Percentiles rank a stretch among this genome's conserved stretches.
Conservation (phyloP, 2,329 filamentous ascomycete genomes). For the Geosmithia morbida region DNA sequence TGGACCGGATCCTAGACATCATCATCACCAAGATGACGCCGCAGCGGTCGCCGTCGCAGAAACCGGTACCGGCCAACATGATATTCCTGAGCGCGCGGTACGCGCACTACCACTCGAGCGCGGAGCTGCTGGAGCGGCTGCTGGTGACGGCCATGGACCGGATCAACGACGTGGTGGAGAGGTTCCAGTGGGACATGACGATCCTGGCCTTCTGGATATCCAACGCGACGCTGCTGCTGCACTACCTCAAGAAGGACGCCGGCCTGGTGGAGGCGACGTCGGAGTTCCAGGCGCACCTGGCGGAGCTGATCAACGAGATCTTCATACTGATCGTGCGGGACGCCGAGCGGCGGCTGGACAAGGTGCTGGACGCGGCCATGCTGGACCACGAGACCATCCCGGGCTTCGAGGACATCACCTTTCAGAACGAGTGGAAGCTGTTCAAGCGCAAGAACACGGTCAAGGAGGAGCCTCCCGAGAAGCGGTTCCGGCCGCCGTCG, state of each 20-base stretch:
- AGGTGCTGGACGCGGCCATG: constrained; percentile 85
- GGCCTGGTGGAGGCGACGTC: constrained; percentile 69
- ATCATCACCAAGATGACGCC: constrained; percentile 98
- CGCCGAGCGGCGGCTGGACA: constrained; percentile 89
- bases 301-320: constrained; percentile 93
- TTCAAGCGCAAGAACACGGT: constrained; percentile 85
- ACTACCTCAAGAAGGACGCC: constrained; percentile 90
- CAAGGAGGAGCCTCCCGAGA: constrained; percentile 81
- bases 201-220: constrained; percentile 98
- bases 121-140: constrained; percentile 67
- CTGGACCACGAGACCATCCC: constrained; percentile 97
- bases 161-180: constrained; percentile 94
- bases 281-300: constrained; percentile 83
- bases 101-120: constrained; percentile 88
- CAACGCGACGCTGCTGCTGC: constrained; percentile 85
- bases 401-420: constrained; percentile 89
- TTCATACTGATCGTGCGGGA: constrained; percentile 96
- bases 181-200: constrained; percentile 98
- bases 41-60: constrained; percentile 89
- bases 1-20: constrained; percentile 84
- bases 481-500: constrained; percentile 81
- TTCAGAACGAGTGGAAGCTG: constrained; percentile 97
- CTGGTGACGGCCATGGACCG: constrained; percentile 83
- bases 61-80: constrained; percentile 93
- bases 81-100: constrained; percentile 92